Percentiles rank a stretch among this genome's conserved stretches.
Conservation (phyloP, 2,329 filamentous ascomycete genomes). For the Fusarium humuli region DNA sequence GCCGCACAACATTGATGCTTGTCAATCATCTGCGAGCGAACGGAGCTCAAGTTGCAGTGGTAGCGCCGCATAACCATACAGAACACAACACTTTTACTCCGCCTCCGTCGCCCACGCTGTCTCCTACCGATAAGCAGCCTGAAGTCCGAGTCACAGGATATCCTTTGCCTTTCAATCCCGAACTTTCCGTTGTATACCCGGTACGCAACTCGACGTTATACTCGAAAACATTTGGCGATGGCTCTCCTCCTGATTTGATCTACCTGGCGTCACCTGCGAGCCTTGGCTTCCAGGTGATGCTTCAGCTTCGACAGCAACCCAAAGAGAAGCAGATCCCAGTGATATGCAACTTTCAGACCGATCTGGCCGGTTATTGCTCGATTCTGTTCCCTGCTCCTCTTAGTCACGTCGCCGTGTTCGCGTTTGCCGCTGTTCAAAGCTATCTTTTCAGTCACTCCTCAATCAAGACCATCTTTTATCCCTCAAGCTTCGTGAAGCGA, state of each 20-base stretch:
- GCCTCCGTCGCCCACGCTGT: constrained; percentile 50
- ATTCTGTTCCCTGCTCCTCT: constrained; percentile 76
- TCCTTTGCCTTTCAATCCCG: constrained; percentile 77
- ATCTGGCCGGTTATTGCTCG: constrained; percentile 75
- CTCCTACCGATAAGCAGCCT: constrained; percentile 49
- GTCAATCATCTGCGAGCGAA: constrained; percentile 74
- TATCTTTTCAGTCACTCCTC: constrained; percentile 72
- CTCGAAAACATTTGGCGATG: constrained; percentile 66
- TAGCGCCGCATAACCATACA: constrained; percentile 70
- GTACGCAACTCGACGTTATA: constrained; percentile 73
- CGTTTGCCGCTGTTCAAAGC: constrained; percentile 72
- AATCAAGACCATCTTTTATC: constrained; percentile 76
- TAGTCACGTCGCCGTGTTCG: constrained; percentile 69
- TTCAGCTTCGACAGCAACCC: constrained; percentile 73
- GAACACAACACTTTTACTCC: constrained; percentile 66
- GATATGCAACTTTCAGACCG: constrained; percentile 78
- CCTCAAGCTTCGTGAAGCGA: constrained; percentile 69
- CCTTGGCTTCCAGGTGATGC: constrained; percentile 76
- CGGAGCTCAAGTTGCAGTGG: constrained; percentile 73
- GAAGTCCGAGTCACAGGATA: constrained; percentile 73
- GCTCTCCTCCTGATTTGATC: constrained; percentile 69
- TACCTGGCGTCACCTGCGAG: constrained; percentile 78
- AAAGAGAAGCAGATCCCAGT: constrained; percentile 66
- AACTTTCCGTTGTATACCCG: constrained; percentile 76
- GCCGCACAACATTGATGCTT: constrained; percentile 75